Evolutionary conservation across 345 rosid genomes (phyloP).

Genomic region (Gossypium ekmanianum): DNA sequence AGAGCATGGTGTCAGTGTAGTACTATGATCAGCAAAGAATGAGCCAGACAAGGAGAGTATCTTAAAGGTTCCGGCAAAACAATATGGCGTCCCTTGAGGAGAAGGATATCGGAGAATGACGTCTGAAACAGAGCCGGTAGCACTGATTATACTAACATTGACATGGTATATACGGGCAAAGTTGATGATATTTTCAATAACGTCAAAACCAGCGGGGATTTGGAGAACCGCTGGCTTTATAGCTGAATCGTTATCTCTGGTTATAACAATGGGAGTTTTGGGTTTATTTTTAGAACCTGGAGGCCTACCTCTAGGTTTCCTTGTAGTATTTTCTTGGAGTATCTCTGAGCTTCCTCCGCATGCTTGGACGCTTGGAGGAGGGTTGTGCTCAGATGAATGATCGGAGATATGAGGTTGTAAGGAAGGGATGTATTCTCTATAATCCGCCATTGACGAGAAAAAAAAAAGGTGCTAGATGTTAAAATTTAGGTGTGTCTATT

Average conservation of each 20-base stretch:
- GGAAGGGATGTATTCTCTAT: too few species aligned
- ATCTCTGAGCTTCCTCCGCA: too few species aligned
- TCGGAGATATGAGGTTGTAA: too few species aligned
- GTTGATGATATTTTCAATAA: constrained; percentile 32
- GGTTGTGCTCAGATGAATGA: too few species aligned
- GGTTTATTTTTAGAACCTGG: constrained; percentile 59
- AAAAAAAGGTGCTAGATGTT: too few species aligned
- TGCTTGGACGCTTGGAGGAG: not conserved
- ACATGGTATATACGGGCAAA: constrained; percentile 30
- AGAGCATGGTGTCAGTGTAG: not conserved
- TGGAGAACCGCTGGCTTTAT: constrained; percentile 45
- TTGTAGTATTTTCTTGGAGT: not conserved
- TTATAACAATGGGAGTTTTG: constrained; percentile 41
- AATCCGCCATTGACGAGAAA: too few species aligned
- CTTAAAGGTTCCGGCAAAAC: constrained; percentile 37
- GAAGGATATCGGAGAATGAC: constrained; percentile 43
- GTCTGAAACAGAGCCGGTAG: constrained; percentile 38
- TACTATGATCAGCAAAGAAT: constrained; percentile 14
- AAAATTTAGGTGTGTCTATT: too few species aligned
- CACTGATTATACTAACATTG: constrained; percentile 32
- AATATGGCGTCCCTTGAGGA: constrained; percentile 29
- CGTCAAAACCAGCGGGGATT: constrained; percentile 46
- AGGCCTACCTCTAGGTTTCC: constrained; percentile 50
- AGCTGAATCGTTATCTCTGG: constrained; percentile 28
- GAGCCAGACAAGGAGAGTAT: constrained; percentile 39